Evolutionary conservation across 1,284 basidiomycete genomes (phyloP).

Genomic region (Fomitopsis betulina): DNA sequence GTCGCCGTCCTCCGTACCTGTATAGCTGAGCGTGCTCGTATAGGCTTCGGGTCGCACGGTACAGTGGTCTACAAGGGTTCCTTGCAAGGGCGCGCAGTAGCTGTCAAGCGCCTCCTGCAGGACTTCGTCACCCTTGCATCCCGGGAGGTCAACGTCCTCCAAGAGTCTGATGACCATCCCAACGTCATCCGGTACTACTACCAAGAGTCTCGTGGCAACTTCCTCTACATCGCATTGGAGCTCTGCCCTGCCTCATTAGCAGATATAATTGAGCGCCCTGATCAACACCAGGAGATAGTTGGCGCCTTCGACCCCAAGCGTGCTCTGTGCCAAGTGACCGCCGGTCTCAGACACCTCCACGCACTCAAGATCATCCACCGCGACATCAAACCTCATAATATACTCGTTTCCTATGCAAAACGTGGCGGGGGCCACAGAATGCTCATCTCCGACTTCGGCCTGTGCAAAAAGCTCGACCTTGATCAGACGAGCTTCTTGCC

Average conservation of each 20-base stretch:
- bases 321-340: conserved; percentile 84
- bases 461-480: conserved; percentile 88
- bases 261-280: conserved; percentile 85
- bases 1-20: background rate
- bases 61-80: conserved; percentile 94
- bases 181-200: conserved; percentile 99
- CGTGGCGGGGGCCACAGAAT: conserved; percentile 69
- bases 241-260: conserved; percentile 93
- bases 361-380: conserved; percentile 95
- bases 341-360: conserved; percentile 88
- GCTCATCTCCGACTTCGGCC: conserved; percentile 94
- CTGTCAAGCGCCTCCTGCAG: conserved; percentile 92
- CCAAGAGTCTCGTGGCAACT: conserved; percentile 90
- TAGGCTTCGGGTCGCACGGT: conserved; percentile 94
- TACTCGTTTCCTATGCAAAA: conserved; percentile 79
- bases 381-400: conserved; percentile 99
- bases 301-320: conserved; percentile 81
- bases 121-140: conserved; percentile 95
- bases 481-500: conserved; percentile 92
- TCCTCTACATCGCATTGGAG: conserved; percentile 97
- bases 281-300: conserved; percentile 66
- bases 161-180: conserved; percentile 96
- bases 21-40: conserved; percentile 1
- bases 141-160: conserved; percentile 91
- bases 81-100: conserved; percentile 93